Base-by-base conservation (phyloP, 495 filamentous ascomycete genomes). In the Xylaria nigripes region DNA sequence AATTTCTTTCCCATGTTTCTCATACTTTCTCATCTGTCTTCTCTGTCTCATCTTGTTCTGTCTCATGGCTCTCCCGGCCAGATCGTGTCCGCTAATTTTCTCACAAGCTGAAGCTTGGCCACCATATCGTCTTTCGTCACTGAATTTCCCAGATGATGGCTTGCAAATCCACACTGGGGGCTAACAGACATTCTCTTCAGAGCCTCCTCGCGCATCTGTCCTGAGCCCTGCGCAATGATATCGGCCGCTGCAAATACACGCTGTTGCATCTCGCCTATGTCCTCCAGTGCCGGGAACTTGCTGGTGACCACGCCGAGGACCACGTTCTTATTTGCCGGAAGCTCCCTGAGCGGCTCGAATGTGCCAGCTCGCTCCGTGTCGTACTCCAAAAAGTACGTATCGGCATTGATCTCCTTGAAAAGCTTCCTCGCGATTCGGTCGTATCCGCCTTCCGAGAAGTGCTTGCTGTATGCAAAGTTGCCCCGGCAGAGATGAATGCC, bases 321-420 rank as follows among this genome's bases (percentile, higher is more conserved):
- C 24, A 86, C 80, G 57, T 82, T 85, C 73, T 86, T 88, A 70
- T 83, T 66, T 19, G 70, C 67, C 30, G 84, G 84, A 5, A 88
- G 68, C 52, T 79, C 66, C 69, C 79, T 81, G 30, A 87, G 74
- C 22, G 84, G 83, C 70, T 85, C 82, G 59, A 88, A 87, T 24
- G 79, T 80, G 27, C 85, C 84, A 29, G 81, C 76, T 23, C 84
- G 76, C 21, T 75, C 72, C 24, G 82, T 86, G 68, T 87, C 85
- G 65, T 86, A 88, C 62, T 87, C 85, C 3, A 88, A 76, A 67
- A 85, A 86, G 68, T 84, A 87, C 9, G 82, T 85, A 64, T 81
- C 75, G 7, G 83, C 77, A 58, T 82, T 76, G 36, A 86, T 75
- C 51, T 84, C 71, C 51, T 83, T 70, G 76, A 88, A 88, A 29